Evolutionary conservation across 2,329 filamentous ascomycete genomes (phyloP), one percentile per base, ranked within the genome.

Genomic region (Leptoxyphium fumago): DNA sequence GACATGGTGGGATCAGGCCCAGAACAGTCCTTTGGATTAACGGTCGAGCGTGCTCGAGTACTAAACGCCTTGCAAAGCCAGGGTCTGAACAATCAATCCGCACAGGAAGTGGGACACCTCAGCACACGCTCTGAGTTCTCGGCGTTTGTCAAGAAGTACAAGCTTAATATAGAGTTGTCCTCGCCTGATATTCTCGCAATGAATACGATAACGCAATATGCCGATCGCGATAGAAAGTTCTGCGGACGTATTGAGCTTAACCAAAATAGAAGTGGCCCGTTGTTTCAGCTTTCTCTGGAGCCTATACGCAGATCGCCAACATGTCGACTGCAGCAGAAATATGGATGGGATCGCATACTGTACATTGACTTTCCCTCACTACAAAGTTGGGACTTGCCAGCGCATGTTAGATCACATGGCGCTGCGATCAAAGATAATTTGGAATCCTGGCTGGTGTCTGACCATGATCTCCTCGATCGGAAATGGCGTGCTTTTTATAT

Each of bases 401-500:
- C 10, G 1, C 42, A 48, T 36, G 40, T 57, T 13, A 51, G 46
- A n/a, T 36, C 42, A 36, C 21, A 50, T 41, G 45, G 55, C 11
- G 49, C 43, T 45, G 29, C 38, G 44, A 10, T 62, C 28, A 21
- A 46, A 17, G 21, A 48, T 5, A 45, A 53, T 7, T 66, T 58
- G 46, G 43, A 47, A 10, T 50, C 61, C 17, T 67, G 66, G 66
- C 51, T 64, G 2, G 5, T 29, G 1, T 48, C 8, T 2, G 57
- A 63, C 5, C 64, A 69, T 29, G 29, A 45, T 0, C 64, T 71
- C 30, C 49, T 70, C 0, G 64, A 64, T 1, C 57, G 65, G 2
- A 60, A 43, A 18, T 71, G 68, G 68, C 51, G 55, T 10, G 58
- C 56, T 0, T 64, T 68, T 17, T 56, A 64, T 17, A 14, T 66